Evolutionary conservation across 106 monocot genomes (phyloP).

Genomic region (Chionographis japonica): DNA sequence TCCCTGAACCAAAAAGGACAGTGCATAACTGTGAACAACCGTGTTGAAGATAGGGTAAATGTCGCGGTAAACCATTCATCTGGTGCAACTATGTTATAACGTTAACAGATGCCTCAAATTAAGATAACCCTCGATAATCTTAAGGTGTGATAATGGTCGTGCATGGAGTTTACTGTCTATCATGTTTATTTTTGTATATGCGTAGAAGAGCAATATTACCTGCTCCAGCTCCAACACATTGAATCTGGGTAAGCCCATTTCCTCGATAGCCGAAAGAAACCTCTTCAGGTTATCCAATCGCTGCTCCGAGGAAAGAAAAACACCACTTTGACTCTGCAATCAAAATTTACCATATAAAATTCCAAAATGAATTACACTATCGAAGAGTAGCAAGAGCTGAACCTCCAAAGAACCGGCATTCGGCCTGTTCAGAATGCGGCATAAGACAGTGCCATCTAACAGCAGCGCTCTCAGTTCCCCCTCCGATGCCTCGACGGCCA

Average conservation of each 20-base stretch:
- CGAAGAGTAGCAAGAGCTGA: background rate
- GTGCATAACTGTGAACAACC: background rate
- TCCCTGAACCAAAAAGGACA: slow-evolving; percentile 22
- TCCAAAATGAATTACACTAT: background rate
- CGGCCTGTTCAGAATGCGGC: slow-evolving; percentile 26
- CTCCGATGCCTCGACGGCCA: slow-evolving; percentile 27
- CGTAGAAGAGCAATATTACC: slow-evolving; percentile 14
- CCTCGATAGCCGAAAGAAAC: slow-evolving; percentile 21
- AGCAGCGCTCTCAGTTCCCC: slow-evolving; percentile 33
- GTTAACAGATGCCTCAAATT: background rate
- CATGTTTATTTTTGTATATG: background rate
- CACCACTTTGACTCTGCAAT: slow-evolving; percentile 9
- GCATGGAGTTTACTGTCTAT: background rate
- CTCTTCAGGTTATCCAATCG: slow-evolving; percentile 16
- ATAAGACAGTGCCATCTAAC: slow-evolving; percentile 37
- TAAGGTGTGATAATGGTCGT: background rate
- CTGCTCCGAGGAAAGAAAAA: slow-evolving; percentile 3
- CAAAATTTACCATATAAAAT: background rate
- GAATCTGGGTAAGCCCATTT: slow-evolving; percentile 23
- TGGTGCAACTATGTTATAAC: background rate
- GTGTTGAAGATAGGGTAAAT: background rate
- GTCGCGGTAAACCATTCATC: too few relatives aligned
- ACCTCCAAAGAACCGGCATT: background rate
- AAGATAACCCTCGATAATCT: background rate
- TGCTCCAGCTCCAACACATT: slow-evolving; percentile 22